A percentile compares a stretch with the other conserved stretches of the same genome.
phyloP scores from a whole-genome alignment of 2,329 filamentous ascomycete species.

The Bipolaris oryzae region DNA sequence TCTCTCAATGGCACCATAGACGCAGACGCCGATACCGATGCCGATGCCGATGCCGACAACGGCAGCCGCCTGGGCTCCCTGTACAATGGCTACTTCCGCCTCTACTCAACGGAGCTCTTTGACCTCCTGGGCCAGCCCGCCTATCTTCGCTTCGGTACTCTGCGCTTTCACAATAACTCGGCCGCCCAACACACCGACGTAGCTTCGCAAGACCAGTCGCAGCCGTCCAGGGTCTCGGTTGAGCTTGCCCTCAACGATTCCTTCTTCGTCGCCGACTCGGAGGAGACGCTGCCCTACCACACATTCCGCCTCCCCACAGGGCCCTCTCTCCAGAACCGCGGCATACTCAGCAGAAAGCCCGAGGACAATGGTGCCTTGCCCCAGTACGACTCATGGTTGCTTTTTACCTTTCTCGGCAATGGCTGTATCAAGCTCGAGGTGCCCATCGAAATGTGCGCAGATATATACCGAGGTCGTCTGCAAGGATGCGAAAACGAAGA shows the following conservation, averaged over 20 bases:
- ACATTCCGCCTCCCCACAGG: constrained; percentile 39
- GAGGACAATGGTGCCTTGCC: constrained; percentile 41
- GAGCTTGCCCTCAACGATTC: constrained; percentile 43
- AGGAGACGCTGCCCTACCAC: constrained; percentile 46
- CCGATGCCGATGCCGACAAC: constrained; percentile 11
- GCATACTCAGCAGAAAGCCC: constrained; percentile 40
- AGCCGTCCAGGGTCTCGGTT: constrained; percentile 26
- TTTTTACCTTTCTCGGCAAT: constrained; percentile 46
- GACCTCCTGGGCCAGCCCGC: constrained; percentile 44
- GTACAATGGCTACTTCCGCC: constrained; percentile 45
- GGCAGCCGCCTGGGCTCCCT: constrained; percentile 29
- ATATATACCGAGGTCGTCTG: constrained; percentile 41
- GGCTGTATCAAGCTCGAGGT: constrained; percentile 46
- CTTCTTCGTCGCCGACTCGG: constrained; percentile 44
- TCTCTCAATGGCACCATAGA: constrained; percentile 8
- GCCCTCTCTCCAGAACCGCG: constrained; percentile 43
- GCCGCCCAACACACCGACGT: constrained; percentile 8
- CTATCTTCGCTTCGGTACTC: constrained; percentile 43
- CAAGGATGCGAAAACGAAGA: constrained; percentile 43
- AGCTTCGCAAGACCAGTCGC: constrained; percentile 1
- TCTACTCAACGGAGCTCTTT: constrained; percentile 46
- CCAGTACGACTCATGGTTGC: constrained; percentile 45
- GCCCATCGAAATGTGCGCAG: constrained; percentile 47
- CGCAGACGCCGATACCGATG: constrained; percentile 2
- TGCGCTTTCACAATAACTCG: constrained; percentile 39